phyloP scores from a whole-genome alignment of 495 filamentous ascomycete genomes.

The Aspergillus egyptiacus region DNA sequence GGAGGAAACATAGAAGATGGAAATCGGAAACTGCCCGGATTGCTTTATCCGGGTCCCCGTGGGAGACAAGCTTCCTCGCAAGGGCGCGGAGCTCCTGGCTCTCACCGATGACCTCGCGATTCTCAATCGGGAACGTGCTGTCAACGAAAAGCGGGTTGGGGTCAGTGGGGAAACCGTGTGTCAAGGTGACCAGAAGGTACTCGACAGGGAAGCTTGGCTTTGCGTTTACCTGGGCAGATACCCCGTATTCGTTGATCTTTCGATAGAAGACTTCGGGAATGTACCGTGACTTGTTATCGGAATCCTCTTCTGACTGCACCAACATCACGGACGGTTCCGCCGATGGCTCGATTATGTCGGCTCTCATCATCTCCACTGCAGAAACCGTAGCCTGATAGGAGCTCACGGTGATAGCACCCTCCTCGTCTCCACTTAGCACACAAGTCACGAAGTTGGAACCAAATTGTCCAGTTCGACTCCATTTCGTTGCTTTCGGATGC shows the following conservation, averaged over 20 bases:
- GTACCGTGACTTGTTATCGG: constrained; percentile 69
- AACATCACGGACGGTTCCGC: constrained; percentile 92
- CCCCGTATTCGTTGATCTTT: constrained; percentile 91
- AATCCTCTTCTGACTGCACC: constrained; percentile 82
- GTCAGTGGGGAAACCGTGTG: constrained; percentile 87
- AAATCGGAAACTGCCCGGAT: constrained; percentile 79
- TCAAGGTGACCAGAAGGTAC: constrained; percentile 91
- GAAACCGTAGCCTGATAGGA: constrained; percentile 93
- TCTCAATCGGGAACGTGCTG: constrained; percentile 77
- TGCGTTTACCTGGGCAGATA: constrained; percentile 92
- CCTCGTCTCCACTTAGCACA: constrained; percentile 83
- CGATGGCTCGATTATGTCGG: constrained; percentile 91
- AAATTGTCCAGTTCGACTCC: constrained; percentile 92
- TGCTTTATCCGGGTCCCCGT: constrained; percentile 54
- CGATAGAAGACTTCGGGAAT: constrained; percentile 98
- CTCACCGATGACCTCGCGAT: constrained; percentile 77
- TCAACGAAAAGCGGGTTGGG: constrained; percentile 67
- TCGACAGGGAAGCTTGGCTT: constrained; percentile 95
- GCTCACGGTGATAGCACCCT: constrained; percentile 80
- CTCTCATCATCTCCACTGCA: constrained; percentile 92
- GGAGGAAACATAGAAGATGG: constrained; percentile 84
- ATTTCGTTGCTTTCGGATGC: constrained; percentile 87
- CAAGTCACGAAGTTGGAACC: constrained; percentile 98
- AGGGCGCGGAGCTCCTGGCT: constrained; percentile 67
- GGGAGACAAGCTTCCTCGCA: constrained; percentile 54